Base-by-base conservation (phyloP, 164 flowering plant species). In the Tetracentron sinense region DNA sequence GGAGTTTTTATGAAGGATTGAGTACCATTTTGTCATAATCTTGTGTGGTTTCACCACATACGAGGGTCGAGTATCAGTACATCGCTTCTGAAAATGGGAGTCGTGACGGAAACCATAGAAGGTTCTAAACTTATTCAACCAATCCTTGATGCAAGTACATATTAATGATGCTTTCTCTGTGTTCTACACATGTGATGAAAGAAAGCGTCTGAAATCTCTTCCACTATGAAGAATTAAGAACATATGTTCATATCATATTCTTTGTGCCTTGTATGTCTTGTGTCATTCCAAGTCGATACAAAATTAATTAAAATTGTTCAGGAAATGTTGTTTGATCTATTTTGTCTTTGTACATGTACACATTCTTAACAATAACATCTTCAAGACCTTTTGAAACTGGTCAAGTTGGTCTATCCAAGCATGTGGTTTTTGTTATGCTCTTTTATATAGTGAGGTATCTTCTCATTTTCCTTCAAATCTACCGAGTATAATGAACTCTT, bases 201-300 rank as follows among this genome's bases (percentile, higher is more conserved):
- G 42, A 47, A 26, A 20, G 46, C 10, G 27, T 7, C 51, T 33
- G 47, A 29, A 7, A 47, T 59, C 25, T 10, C 19, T 52, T 31
- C 52, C 58, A 27, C 15, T 2, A 26, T 42, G 57, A 51, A 38
- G 62, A 58, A 12, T 38, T 38, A 12, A 1, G 15, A 38, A 10
- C 14, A 16, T 38, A 38, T 3, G 14, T 38, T 10, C 44, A 38
- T 10, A 3, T 10, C 44, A 38, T 3, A 38, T 38, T 38, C 44
- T 54, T 64, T 64, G 64, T 64, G 54, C 44, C 47, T 64, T 64
- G 64, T 64, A 60, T 30, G 55, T 28, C 60, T 8, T 47, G 29
- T 55, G 30, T 42, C 17, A 42, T 46, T 63, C 51, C 6, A 22
- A 59, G 42, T 42, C 28, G 42, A 56, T 62, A 62, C 51, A 26